phyloP scores from a whole-genome alignment of 176 grass and related monocot genomes.

The Rhynchospora tenuis region DNA sequence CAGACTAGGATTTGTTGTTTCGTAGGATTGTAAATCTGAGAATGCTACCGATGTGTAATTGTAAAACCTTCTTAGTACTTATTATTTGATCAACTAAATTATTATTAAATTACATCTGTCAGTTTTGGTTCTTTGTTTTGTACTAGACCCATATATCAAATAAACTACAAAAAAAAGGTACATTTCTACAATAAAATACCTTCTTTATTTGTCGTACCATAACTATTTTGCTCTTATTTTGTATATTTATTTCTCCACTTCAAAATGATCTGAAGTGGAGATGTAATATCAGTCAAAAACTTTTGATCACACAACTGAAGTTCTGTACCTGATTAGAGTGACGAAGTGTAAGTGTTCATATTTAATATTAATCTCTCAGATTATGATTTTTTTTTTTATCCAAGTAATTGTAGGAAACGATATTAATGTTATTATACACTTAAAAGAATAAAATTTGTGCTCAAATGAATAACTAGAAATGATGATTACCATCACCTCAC shows the following conservation, averaged over 20 bases:
- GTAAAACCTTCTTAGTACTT: background rate
- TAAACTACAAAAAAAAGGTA: background rate
- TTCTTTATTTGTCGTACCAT: no score
- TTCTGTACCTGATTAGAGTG: no score
- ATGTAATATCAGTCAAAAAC: no score
- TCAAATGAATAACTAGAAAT: background rate
- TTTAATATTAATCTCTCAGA: no score
- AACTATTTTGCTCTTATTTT: background rate
- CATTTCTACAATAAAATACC: no score
- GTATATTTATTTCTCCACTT: no score
- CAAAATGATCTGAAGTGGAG: no score
- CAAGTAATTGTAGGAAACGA: no score
- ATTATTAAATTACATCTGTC: background rate
- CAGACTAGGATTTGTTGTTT: background rate
- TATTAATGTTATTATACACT: no score
- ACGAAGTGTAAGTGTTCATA: no score
- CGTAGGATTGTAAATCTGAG: background rate
- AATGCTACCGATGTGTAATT: background rate
- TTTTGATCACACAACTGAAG: no score
- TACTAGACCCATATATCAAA: background rate
- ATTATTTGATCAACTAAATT: background rate
- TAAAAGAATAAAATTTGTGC: background rate
- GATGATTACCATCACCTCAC: background rate
- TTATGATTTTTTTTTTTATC: no score
- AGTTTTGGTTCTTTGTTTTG: background rate